Evolutionary conservation across 2,329 filamentous ascomycete genomes (phyloP).

Genomic region (Talaromyces funiculosus): DNA sequence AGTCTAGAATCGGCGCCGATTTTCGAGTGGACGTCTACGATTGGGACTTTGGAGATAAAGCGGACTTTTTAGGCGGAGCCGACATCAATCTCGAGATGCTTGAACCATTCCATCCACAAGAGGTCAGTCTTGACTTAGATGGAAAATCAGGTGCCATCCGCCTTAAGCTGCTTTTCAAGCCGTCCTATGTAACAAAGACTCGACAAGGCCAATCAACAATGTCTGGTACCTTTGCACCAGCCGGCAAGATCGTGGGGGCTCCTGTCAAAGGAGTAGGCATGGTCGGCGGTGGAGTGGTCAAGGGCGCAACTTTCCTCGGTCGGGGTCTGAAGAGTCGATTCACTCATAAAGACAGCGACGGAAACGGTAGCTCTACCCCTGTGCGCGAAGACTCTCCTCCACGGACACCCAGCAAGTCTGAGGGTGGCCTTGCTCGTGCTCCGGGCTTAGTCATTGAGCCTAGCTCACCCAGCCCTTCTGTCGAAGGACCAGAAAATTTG

Average conservation of each 20-base stretch:
- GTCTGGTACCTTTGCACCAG: slow-evolving; percentile 78
- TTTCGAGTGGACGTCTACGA: slow-evolving; percentile 83
- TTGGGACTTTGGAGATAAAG: slow-evolving; percentile 94
- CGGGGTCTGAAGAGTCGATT: slow-evolving; percentile 62
- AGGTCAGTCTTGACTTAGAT: slow-evolving; percentile 69
- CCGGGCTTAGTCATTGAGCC: slow-evolving; percentile 27
- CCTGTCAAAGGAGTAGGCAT: slow-evolving; percentile 89
- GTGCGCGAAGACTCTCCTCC: slow-evolving; percentile 20
- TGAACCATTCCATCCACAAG: slow-evolving; percentile 77
- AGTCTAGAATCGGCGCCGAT: slow-evolving; percentile 76
- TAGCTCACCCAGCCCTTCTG: slow-evolving; percentile 17
- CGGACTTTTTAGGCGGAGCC: slow-evolving; percentile 78
- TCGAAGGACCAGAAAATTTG: slow-evolving; percentile 14
- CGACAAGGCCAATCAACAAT: slow-evolving; percentile 91
- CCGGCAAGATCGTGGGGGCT: slow-evolving; percentile 85
- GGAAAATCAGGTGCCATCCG: slow-evolving; percentile 83
- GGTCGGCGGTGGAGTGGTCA: slow-evolving; percentile 76
- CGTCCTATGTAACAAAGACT: slow-evolving; percentile 79
- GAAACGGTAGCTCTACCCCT: slow-evolving; percentile 9
- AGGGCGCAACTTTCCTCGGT: slow-evolving; percentile 84
- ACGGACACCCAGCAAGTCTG: slow-evolving; percentile 15
- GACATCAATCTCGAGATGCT: slow-evolving; percentile 70
- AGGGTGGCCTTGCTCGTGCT: slow-evolving; percentile 18
- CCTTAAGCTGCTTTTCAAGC: slow-evolving; percentile 83
- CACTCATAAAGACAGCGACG: slow-evolving; percentile 37